Conservation (phyloP, 805 yeast species). For the Schwanniomyces polymorphus region DNA sequence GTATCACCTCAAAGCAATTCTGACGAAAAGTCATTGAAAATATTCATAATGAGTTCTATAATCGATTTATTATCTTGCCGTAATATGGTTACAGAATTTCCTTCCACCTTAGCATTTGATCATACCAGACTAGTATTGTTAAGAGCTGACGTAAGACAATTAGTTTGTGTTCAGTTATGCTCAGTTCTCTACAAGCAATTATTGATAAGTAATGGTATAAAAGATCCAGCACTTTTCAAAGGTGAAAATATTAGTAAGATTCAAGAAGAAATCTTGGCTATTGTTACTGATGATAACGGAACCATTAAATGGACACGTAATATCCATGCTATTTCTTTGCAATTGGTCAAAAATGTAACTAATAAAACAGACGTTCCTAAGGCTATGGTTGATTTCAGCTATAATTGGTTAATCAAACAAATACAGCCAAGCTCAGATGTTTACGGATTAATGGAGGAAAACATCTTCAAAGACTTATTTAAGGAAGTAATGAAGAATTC, state of each 20-base stretch:
- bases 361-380: slow-evolving; percentile 29
- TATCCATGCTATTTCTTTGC: slow-evolving; percentile 69
- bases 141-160: slow-evolving; percentile 83
- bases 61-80: slow-evolving; percentile 72
- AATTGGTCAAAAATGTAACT: slow-evolving; percentile 48
- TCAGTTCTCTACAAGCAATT: slow-evolving; percentile 71
- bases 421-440: slow-evolving; percentile 81
- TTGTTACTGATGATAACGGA: slow-evolving; percentile 82
- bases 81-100: slow-evolving; percentile 79
- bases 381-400: slow-evolving; percentile 55
- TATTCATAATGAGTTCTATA: slow-evolving; percentile 50
- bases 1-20: neutral
- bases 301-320: slow-evolving; percentile 90
- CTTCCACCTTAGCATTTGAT: slow-evolving; percentile 81
- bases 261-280: slow-evolving; percentile 72
- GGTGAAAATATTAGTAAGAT: slow-evolving; percentile 45
- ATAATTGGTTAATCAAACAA: slow-evolving; percentile 80
- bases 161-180: slow-evolving; percentile 78
- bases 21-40: slow-evolving; percentile 23
- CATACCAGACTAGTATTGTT: slow-evolving; percentile 74
- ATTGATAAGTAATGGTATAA: slow-evolving; percentile 25
- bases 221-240: slow-evolving; percentile 20
- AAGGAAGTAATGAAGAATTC: slow-evolving; percentile 28
- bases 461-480: slow-evolving; percentile 53
- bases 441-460: slow-evolving; percentile 72